phyloP scores from a whole-genome alignment of 1,284 basidiomycete species.

The Cerrena zonata region DNA sequence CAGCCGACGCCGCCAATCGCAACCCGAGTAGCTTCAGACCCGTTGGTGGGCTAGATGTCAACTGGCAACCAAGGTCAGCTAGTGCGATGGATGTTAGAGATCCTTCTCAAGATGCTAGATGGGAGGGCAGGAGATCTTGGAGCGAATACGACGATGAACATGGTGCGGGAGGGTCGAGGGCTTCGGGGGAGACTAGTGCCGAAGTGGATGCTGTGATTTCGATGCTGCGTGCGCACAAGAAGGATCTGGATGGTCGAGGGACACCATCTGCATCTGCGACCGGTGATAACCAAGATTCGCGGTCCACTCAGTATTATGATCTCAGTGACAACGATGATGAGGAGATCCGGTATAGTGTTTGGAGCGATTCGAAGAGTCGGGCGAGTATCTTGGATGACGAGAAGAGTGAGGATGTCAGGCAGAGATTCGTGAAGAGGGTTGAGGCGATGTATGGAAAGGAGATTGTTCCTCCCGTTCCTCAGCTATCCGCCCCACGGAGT shows the following conservation, averaged over 20 bases:
- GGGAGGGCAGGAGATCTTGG: slow-evolving; percentile 3
- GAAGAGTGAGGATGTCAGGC: slow-evolving; percentile 43
- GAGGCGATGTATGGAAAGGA: slow-evolving; percentile 45
- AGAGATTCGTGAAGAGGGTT: slow-evolving; percentile 44
- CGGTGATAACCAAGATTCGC: slow-evolving; percentile 12
- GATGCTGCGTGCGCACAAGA: background rate
- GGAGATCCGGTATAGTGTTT: slow-evolving; percentile 38
- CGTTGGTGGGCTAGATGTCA: slow-evolving; percentile 11
- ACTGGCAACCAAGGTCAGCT: slow-evolving; percentile 20
- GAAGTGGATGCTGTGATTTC: background rate
- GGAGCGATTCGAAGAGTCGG: slow-evolving; percentile 39
- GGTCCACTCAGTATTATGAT: slow-evolving; percentile 20
- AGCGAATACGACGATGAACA: slow-evolving; percentile 1
- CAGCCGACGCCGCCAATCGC: background rate
- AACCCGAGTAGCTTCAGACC: background rate
- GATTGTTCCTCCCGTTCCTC: slow-evolving; percentile 42
- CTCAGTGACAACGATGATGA: slow-evolving; percentile 20
- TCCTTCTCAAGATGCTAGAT: slow-evolving; percentile 3
- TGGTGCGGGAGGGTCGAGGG: background rate
- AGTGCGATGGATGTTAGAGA: slow-evolving; percentile 15
- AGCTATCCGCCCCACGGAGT: slow-evolving; percentile 22
- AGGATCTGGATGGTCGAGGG: background rate
- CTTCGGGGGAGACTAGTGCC: background rate
- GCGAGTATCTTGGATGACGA: slow-evolving; percentile 50
- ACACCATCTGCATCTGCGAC: background rate